Base-by-base conservation (phyloP, 495 filamentous ascomycete species). In the Friedmanniomyces simplex region DNA sequence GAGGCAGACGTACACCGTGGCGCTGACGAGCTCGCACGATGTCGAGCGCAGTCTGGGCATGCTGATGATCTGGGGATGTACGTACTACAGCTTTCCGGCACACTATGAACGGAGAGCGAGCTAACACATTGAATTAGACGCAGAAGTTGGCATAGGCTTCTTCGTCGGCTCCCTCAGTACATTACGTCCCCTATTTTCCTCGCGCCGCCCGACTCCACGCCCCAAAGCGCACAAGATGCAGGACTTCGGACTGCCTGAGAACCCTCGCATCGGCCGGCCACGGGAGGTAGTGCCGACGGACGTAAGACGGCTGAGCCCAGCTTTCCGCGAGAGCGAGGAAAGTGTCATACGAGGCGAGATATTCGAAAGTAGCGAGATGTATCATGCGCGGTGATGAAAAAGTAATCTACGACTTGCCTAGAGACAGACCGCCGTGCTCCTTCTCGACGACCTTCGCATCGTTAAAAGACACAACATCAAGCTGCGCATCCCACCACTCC, bases 1-100 rank as follows among this genome's bases (percentile, higher is more conserved):
- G 7, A 43, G 54, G n/a, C 46, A 14, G 13, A 50, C 30, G 24
- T 57, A 57, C 45, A 57, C 54, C 20, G 46, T 50, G 4, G 46
- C 25, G 8, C 26, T 57, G 43, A 50, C 26, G 7, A 32, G 20
- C 20, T 32, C 43, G 12, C 6, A 37, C 13, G 54, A 57, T 24
- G 26, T 20, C 28, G 5, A 24, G 14, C 30, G 46, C 45, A 50
- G 42, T 22, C 12, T 57, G 13, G 42, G 25, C 20, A 50, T 50
- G 21, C 13, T 57, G 18, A 39, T 57, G 14, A 37, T 57, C 42
- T 57, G 54, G 54, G 54, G 54, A 11, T 57, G 26, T 55, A 30
- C 4, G 52, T 41, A 41, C 20, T 37, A n/a, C 34, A 37, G 16
- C 34, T 37, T 37, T 37, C 16, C 16, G 8, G n/a, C 34, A 37